Evolutionary conservation across 139 green algal genomes (phyloP), one percentile per base, ranked within the genome.

Genomic region (Tetradesmus obliquus): DNA sequence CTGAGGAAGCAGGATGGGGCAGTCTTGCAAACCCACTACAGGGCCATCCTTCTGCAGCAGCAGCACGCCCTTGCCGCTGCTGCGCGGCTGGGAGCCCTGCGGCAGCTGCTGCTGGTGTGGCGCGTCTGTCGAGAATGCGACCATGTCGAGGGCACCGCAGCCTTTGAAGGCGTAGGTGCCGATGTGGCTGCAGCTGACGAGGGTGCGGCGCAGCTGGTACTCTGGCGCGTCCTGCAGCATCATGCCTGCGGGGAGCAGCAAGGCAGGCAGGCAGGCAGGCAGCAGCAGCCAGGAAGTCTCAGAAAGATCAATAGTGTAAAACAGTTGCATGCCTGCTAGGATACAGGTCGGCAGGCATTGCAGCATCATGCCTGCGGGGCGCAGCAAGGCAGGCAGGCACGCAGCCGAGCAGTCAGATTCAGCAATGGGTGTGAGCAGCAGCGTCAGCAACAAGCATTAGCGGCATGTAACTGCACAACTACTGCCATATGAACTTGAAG

Each of bases 91-190:
- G 8, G 13, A 10, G 76, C n/a, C n/a, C 1, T 32, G 7, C 76
- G 76, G 76, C 24, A 82, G 76, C 76, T 55, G 76, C 76, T 51
- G 76, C 8, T 76, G 66, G 10, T 76, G 15, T 76, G 66, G 8
- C n/a, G 76, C 55, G 86, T 90, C 71, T 22, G 86, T 83, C 12
- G 20, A 72, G 86, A 90, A 83, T 0, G 71, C 15, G n/a, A 90
- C n/a, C 86, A 90, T 84, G 32, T 90, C 86, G 0, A 90, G 20
- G 4, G 19, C 54, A 5, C 86, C 86, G 80, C 86, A 90, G 86
- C 86, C 86, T 24, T 90, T 90, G 71, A 90, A 90, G 69, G 71
- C 20, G 22, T 55, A 90, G 0, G 53, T 55, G 53, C 86, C 86
- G 2, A 90, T 69, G 86, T 90, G 86, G 22, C 32, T 20, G 20